Evolutionary conservation across 768 basidiomycete genomes (phyloP).

Genomic region (Naganishia kalamii): DNA sequence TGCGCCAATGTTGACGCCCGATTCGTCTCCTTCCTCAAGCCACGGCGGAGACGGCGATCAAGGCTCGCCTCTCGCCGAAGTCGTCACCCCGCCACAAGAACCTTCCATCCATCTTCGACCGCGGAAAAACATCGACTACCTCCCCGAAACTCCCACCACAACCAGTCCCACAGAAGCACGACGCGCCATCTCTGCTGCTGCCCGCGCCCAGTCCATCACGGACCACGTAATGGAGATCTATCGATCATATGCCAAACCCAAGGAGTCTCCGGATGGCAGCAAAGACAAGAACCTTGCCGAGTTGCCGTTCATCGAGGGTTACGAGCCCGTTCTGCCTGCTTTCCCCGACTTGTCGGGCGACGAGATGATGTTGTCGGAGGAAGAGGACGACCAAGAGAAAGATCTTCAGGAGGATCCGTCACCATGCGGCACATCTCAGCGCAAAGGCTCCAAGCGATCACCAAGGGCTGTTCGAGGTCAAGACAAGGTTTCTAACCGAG

Average conservation of each 20-base stretch:
- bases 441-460: background rate
- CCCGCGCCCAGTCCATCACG: conserved; percentile 5
- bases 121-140: background rate
- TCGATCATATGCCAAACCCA: conserved; percentile 4
- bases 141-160: background rate
- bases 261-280: background rate
- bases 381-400: conserved; percentile 1
- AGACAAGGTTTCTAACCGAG: conserved; percentile 14
- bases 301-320: background rate
- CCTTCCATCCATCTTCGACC: background rate
- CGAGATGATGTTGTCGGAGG: background rate
- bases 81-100: background rate
- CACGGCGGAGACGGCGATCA: background rate
- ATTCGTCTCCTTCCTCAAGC: background rate
- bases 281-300: background rate
- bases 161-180: background rate
- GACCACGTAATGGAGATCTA: conserved; percentile 1
- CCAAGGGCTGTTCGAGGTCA: background rate
- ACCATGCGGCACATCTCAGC: background rate
- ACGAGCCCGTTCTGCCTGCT: conserved; percentile 2
- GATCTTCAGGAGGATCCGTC: background rate
- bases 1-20: background rate
- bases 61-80: background rate
- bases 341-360: conserved; percentile 4
- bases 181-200: conserved; percentile 4